Evolutionary conservation across 1,284 basidiomycete species (phyloP).

Genomic region (Tylopilus sp.): DNA sequence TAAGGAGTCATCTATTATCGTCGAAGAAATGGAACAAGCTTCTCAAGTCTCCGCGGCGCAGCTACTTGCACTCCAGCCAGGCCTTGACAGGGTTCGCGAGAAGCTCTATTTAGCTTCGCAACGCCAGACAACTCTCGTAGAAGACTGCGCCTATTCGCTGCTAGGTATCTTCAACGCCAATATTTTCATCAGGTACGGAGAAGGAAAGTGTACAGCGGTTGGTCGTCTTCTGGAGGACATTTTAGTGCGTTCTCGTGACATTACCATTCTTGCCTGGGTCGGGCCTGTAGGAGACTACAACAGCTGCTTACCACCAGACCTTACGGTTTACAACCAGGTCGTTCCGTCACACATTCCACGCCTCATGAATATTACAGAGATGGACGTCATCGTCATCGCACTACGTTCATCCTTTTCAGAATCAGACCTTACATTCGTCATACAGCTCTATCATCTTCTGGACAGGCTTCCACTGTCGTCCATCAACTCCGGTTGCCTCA

Average conservation of each 20-base stretch:
- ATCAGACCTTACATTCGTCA: background rate
- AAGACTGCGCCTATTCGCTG: background rate
- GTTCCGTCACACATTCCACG: background rate
- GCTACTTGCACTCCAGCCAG: background rate
- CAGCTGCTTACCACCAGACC: background rate
- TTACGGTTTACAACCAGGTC: background rate
- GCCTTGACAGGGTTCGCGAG: background rate
- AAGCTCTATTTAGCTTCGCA: background rate
- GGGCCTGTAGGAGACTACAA: background rate
- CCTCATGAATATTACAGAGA: background rate
- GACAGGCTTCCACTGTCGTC: background rate
- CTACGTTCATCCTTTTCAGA: background rate
- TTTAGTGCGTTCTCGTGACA: background rate
- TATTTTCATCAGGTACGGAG: no score
- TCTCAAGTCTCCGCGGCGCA: background rate
- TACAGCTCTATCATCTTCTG: background rate
- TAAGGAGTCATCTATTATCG: background rate
- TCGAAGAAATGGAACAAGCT: background rate
- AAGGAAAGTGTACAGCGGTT: no score
- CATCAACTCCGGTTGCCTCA: constrained; percentile 4
- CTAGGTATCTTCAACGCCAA: no score
- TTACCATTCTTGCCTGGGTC: background rate
- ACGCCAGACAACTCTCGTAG: background rate
- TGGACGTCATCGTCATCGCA: background rate
- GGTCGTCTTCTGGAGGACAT: background rate